phyloP scores from a whole-genome alignment of 2,329 filamentous ascomycete species.

The Diplodia mutila region DNA sequence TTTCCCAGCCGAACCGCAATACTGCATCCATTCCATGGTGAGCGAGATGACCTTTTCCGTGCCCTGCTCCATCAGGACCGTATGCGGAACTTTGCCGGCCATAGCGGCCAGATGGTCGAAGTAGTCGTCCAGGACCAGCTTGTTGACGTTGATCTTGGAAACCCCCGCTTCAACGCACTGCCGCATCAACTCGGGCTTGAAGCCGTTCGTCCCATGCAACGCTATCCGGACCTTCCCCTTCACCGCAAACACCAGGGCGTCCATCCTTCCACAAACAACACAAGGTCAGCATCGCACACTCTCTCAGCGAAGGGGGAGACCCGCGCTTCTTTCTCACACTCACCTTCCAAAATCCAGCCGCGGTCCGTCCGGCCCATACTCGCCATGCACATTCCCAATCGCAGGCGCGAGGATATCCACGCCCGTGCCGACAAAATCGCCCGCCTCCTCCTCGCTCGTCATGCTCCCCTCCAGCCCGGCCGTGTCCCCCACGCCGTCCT shows the following conservation, averaged over 20 bases:
- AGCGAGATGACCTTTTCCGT: conserved; percentile 47
- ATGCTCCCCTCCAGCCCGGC: conserved; percentile 64
- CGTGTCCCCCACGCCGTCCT: conserved; percentile 73
- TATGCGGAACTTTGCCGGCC: conserved; percentile 42
- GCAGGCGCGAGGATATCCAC: conserved; percentile 75
- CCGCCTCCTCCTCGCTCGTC: conserved; percentile 69
- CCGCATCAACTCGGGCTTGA: conserved; percentile 54
- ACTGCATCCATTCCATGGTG: conserved; percentile 54
- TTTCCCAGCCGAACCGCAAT: conserved; percentile 52
- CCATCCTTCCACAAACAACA: background rate
- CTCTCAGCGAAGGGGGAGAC: background rate
- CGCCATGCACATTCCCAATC: conserved; percentile 75
- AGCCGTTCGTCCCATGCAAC: conserved; percentile 62
- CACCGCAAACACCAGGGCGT: conserved; percentile 24
- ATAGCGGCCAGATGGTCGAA: conserved; percentile 48
- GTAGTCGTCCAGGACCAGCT: conserved; percentile 54
- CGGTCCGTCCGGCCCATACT: conserved; percentile 66
- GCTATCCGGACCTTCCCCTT: conserved; percentile 53
- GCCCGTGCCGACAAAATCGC: conserved; percentile 70
- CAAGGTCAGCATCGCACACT: background rate
- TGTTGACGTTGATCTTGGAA: conserved; percentile 64
- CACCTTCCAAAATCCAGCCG: conserved; percentile 33
- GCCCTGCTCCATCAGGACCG: conserved; percentile 51
- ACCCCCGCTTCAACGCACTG: conserved; percentile 57
- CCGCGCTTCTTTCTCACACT: background rate